Evolutionary conservation across 106 monocot genomes (phyloP).

Genomic region (Phalaenopsis aphrodite): DNA sequence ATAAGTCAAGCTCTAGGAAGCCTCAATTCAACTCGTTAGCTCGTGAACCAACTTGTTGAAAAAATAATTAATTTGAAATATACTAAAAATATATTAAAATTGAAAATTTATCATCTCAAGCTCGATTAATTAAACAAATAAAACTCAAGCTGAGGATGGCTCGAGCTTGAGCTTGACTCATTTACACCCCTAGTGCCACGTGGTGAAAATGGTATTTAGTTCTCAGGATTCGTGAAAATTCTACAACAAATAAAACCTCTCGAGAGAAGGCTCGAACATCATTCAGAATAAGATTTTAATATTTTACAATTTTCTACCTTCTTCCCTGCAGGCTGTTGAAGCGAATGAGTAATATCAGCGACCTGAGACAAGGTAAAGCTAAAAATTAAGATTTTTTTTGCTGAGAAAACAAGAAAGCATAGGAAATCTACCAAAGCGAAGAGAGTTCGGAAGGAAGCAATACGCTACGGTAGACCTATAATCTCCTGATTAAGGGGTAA

Average conservation of each 20-base stretch:
- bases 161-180: no score
- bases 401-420: not conserved
- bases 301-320: conserved; percentile 36
- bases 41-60: no score
- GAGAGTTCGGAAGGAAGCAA: not conserved
- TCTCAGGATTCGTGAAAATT: no score
- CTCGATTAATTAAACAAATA: no score
- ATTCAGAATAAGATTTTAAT: not conserved
- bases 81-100: no score
- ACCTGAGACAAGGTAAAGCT: conserved; percentile 38
- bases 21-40: no score
- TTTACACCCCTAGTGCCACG: no score
- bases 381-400: not conserved
- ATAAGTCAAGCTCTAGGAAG: no score
- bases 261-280: not conserved
- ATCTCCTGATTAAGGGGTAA: not conserved
- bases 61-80: no score
- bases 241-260: not conserved
- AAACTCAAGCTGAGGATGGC: no score
- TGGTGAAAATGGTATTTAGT: no score
- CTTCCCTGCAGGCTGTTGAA: conserved; percentile 94
- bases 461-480: not conserved
- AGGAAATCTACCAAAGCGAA: not conserved
- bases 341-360: conserved; percentile 88
- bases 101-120: no score